Evolutionary conservation across 2,329 filamentous ascomycete species (phyloP), one percentile per base, ranked within the genome.

Genomic region (Metarhizium guizhouense): DNA sequence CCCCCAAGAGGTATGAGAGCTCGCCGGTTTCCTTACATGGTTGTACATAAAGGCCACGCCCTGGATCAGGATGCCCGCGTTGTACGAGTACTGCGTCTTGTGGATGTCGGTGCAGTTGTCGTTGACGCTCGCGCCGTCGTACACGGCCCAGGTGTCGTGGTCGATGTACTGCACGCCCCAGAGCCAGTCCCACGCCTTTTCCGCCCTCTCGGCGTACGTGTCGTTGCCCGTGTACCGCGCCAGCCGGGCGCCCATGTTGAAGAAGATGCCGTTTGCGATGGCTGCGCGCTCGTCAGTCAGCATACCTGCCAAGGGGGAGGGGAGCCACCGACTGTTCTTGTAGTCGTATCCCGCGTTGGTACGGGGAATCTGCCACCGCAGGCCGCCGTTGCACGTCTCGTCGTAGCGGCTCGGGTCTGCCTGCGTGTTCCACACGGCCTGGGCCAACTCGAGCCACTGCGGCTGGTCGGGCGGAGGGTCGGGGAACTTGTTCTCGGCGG

Each of bases 291-390:
- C 18, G 1, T 0, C 1, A 25, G 3, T 25, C 25, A 25, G 25
- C 4, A 4, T 25, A 25, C 25, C 25, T 25, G 25, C 25, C 25
- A 18, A 16, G 40, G n/a, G 11, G 6, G 6, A 16, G 40, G n/a
- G 40, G n/a, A 30, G 20, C 11, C 20, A 56, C 65, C 60, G 50
- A 74, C 71, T 73, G 69, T 84, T 85, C 67, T 85, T 93, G 75
- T 92, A 90, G 64, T 84, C 77, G 68, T 88, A 92, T 30, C 88
- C 88, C 40, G 75, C 77, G 67, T 90, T 89, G 62, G 85, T 84
- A 3, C 78, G 74, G 61, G 83, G 88, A 56, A 92, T 86, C 72
- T 93, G 88, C 86, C 86, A 90, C 61, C 86, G 78, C 60, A 91
- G 69, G 18, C 87, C 88, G 50, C 77, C 78, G 57, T 82, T 83